Evolutionary conservation across 176 grass and related monocot genomes (phyloP).

Genomic region (Pontederia paniculata): DNA sequence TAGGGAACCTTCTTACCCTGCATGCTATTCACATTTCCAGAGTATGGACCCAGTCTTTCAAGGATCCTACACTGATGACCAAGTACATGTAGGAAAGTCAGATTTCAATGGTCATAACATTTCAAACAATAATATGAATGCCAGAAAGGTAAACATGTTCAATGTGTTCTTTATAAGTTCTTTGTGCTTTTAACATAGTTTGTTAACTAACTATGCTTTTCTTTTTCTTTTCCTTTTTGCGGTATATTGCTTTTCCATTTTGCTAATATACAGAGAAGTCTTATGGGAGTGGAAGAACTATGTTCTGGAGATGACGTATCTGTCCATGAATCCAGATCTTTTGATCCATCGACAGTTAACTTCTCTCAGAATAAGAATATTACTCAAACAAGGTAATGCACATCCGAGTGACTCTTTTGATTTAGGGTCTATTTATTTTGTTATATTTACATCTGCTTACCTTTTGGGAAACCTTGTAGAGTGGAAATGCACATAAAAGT

Average conservation of each 20-base stretch:
- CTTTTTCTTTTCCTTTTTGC: slow-evolving; percentile 2
- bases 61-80: slow-evolving; percentile 41
- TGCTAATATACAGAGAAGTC: slow-evolving; percentile 39
- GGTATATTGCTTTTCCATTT: not conserved
- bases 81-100: slow-evolving; percentile 36
- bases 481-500: too few species aligned
- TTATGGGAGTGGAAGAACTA: slow-evolving; percentile 47
- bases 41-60: slow-evolving; percentile 33
- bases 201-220: slow-evolving; percentile 8
- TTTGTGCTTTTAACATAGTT: not conserved
- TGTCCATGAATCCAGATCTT: slow-evolving; percentile 39
- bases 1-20: not conserved
- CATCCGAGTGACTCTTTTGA: slow-evolving; percentile 1
- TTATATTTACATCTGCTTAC: not conserved
- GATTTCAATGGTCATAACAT: slow-evolving; percentile 31
- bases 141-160: slow-evolving; percentile 33
- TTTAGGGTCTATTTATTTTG: not conserved
- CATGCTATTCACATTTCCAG: slow-evolving; percentile 17
- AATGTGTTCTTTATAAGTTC: slow-evolving; percentile 10
- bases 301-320: slow-evolving; percentile 33
- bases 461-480: not conserved
- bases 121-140: slow-evolving; percentile 30
- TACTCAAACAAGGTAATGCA: slow-evolving; percentile 55
- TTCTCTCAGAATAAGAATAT: slow-evolving; percentile 53
- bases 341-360: slow-evolving; percentile 43